A percentile compares a stretch with the other conserved stretches of the same genome.
Evolutionary conservation across 2,329 filamentous ascomycete species (phyloP).

Genomic region (Nemania diffusa): DNA sequence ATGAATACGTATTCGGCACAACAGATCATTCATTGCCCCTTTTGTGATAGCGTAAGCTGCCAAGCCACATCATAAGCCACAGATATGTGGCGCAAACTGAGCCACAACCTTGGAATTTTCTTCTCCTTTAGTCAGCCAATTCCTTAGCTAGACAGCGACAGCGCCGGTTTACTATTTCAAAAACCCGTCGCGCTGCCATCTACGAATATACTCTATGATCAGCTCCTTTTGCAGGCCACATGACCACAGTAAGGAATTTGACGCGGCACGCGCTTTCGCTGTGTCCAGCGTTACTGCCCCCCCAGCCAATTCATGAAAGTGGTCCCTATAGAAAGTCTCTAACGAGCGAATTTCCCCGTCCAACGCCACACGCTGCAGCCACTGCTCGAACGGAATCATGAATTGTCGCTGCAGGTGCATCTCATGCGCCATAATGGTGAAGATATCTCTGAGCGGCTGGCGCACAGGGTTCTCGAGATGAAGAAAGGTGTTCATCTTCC

Average conservation of each 20-base stretch:
- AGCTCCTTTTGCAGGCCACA: constrained; percentile 33
- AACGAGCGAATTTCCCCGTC: constrained; percentile 30
- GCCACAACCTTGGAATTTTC: too few species aligned
- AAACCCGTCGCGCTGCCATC: constrained; percentile 39
- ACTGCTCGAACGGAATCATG: constrained; percentile 30
- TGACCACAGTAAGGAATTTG: constrained; percentile 26
- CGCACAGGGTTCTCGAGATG: constrained; percentile 41
- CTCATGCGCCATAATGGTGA: constrained; percentile 36
- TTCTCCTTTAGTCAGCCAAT: too few species aligned
- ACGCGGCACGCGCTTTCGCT: constrained; percentile 28
- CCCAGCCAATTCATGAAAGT: constrained; percentile 36
- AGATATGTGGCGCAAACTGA: too few species aligned
- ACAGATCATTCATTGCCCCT: background rate
- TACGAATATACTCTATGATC: constrained; percentile 33
- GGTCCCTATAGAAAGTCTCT: constrained; percentile 38
- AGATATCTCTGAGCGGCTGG: constrained; percentile 35
- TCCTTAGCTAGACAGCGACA: too few species aligned
- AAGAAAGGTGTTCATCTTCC: constrained; percentile 27
- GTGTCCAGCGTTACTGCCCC: constrained; percentile 40
- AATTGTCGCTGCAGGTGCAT: constrained; percentile 21
- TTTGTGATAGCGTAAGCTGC: too few species aligned
- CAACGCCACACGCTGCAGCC: constrained; percentile 31
- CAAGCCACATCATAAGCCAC: too few species aligned
- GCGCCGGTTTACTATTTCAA: too few species aligned
- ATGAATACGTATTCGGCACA: background rate